phyloP scores from a whole-genome alignment of 345 rosid genomes.

The Sonneratia caseolaris region DNA sequence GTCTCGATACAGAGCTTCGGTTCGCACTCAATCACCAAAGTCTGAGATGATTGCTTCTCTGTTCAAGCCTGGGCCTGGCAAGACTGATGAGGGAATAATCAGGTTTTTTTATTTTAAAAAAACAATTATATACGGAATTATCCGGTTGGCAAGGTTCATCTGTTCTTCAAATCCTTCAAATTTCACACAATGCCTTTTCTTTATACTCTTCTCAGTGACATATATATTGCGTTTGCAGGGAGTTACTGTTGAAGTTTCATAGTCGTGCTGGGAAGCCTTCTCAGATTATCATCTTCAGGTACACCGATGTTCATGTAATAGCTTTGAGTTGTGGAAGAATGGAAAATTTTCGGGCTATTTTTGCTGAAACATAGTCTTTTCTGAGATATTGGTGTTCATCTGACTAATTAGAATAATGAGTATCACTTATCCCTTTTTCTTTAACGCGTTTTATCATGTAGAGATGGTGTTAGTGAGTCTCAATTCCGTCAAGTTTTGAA shows the following conservation, averaged over 20 bases:
- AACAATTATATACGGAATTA: background rate
- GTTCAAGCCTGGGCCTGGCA: constrained; percentile 23
- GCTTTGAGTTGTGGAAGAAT: background rate
- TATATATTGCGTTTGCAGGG: constrained; percentile 15
- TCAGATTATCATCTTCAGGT: constrained; percentile 41
- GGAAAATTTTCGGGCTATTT: background rate
- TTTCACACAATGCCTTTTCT: background rate
- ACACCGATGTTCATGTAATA: background rate
- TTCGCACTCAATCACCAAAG: constrained; percentile 35
- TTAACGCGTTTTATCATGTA: constrained; percentile 10
- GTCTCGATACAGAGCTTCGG: constrained; percentile 39
- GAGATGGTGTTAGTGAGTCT: constrained; percentile 94
- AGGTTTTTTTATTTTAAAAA: constrained; percentile 13
- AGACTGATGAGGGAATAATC: constrained; percentile 26
- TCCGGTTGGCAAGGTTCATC: background rate
- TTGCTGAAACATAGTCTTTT: background rate
- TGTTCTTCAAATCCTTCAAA: background rate
- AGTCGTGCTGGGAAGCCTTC: constrained; percentile 29
- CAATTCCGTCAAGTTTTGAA: constrained; percentile 82
- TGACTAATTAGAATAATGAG: background rate
- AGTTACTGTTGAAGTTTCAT: constrained; percentile 31
- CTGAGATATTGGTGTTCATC: too few species aligned
- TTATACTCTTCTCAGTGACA: background rate
- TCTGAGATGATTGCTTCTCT: constrained; percentile 38
- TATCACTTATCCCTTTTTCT: background rate